Conservation (phyloP, 2,329 filamentous ascomycete species). For the Coleophoma cylindrospora region DNA sequence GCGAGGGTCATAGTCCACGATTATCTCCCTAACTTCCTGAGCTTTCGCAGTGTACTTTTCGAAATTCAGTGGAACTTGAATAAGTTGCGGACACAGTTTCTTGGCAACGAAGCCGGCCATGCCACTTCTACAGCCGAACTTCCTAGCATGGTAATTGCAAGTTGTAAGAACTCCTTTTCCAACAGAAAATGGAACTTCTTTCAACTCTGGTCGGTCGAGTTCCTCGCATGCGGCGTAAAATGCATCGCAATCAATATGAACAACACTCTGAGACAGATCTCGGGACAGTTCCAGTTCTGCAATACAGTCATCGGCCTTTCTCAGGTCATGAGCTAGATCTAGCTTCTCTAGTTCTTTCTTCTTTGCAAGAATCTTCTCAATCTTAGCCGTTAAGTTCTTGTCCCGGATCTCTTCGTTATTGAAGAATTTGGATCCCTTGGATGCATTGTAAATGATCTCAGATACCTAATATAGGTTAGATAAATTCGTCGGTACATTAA, state of each 20-base stretch:
- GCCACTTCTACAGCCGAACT: constrained; percentile 85
- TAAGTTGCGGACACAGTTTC: constrained; percentile 83
- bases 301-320: constrained; percentile 76
- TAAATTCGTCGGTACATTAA: not conserved
- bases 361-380: constrained; percentile 69
- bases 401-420: constrained; percentile 83
- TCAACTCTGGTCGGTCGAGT: constrained; percentile 77
- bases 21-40: constrained; percentile 74
- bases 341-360: constrained; percentile 71
- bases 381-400: constrained; percentile 78
- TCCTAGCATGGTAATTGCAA: constrained; percentile 83
- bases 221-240: constrained; percentile 96
- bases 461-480: constrained; percentile 56
- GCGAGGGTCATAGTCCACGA: constrained; percentile 81
- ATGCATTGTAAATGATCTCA: constrained; percentile 94
- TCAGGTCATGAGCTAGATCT: constrained; percentile 68
- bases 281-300: constrained; percentile 71
- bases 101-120: constrained; percentile 97
- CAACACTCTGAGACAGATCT: constrained; percentile 78
- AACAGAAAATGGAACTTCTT: constrained; percentile 84
- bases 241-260: constrained; percentile 95
- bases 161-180: constrained; percentile 63
- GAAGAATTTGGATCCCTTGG: constrained; percentile 95
- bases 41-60: constrained; percentile 90
- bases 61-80: constrained; percentile 81